A percentile compares a stretch with the other conserved stretches of the same genome.
These are phyloP conservation scores for Eucalyptus rudis DNA, from an alignment of 345 rosid genomes.

Conservation along the genomic window DNA sequence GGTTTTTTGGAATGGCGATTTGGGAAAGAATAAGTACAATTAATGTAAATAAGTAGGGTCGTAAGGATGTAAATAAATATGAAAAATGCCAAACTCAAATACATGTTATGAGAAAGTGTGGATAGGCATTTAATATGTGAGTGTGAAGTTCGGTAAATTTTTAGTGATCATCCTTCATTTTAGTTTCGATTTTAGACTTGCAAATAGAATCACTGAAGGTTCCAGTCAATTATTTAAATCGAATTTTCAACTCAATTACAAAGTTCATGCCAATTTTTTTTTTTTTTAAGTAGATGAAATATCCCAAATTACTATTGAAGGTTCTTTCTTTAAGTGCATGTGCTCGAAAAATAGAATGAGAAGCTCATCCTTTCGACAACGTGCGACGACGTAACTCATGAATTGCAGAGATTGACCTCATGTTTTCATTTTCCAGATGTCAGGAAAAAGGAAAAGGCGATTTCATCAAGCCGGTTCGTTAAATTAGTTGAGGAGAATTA, in stretches of 20 bases:
- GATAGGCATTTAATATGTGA: background rate
- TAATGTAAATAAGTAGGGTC: rapidly evolving
- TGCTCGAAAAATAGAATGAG: background rate
- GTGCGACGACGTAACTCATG: background rate
- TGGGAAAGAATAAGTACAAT: background rate
- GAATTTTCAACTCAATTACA: background rate
- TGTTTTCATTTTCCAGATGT: background rate
- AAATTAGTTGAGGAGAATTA: background rate
- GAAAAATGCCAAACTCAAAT: background rate
- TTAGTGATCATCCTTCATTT: background rate
- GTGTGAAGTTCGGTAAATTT: rapidly evolving
- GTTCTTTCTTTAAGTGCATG: background rate
- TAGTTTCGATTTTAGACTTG: background rate
- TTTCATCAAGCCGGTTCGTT: background rate
- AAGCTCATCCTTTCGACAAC: no score
- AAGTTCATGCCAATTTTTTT: no score
- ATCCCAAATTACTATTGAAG: background rate
- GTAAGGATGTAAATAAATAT: background rate
- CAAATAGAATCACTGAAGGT: background rate
- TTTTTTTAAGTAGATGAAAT: background rate
- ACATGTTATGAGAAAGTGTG: background rate
- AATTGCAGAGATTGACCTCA: background rate
- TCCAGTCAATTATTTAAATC: background rate
- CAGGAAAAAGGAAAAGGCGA: background rate
- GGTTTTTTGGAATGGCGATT: background rate